A percentile compares a stretch with the other conserved stretches of the same genome.
phyloP scores from a whole-genome alignment of 164 flowering plant species.

The Euptelea pleiosperma region DNA sequence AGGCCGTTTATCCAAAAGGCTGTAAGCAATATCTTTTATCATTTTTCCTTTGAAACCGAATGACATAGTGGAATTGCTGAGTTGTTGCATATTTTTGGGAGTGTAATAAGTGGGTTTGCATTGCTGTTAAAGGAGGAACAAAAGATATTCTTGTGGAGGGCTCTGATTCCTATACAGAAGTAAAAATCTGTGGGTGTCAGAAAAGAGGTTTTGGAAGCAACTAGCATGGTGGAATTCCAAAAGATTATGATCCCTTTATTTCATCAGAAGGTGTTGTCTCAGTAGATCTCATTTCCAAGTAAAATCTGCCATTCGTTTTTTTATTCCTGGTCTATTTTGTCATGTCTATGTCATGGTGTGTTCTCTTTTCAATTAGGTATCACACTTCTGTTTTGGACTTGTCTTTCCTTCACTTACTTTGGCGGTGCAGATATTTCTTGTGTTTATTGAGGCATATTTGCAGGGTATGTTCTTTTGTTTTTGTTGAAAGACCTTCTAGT shows the following conservation, averaged over 20 bases:
- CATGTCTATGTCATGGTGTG: background rate
- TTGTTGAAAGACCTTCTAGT: no score
- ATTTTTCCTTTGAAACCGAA: constrained; percentile 70
- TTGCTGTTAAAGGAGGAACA: constrained; percentile 81
- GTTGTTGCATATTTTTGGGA: constrained; percentile 73
- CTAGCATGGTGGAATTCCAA: constrained; percentile 66
- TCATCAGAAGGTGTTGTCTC: constrained; percentile 59
- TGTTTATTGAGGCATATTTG: no score
- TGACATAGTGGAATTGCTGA: constrained; percentile 80
- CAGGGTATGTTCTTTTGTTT: no score
- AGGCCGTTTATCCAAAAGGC: no score
- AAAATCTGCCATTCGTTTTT: background rate
- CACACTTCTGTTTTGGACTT: no score
- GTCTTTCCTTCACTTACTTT: no score
- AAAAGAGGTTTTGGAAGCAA: constrained; percentile 78
- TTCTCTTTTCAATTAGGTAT: background rate
- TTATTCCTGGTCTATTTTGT: background rate
- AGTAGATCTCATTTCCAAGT: constrained; percentile 84
- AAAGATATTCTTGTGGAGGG: constrained; percentile 67
- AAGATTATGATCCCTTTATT: constrained; percentile 70
- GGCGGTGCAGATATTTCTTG: no score
- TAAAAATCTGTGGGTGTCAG: constrained; percentile 68
- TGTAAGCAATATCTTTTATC: no score
- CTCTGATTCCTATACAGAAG: constrained; percentile 73
- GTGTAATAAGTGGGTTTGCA: constrained; percentile 80